Evolutionary conservation across 768 basidiomycete species (phyloP), one percentile per base, ranked within the genome.

Genomic region (Mrakia blollopis): DNA sequence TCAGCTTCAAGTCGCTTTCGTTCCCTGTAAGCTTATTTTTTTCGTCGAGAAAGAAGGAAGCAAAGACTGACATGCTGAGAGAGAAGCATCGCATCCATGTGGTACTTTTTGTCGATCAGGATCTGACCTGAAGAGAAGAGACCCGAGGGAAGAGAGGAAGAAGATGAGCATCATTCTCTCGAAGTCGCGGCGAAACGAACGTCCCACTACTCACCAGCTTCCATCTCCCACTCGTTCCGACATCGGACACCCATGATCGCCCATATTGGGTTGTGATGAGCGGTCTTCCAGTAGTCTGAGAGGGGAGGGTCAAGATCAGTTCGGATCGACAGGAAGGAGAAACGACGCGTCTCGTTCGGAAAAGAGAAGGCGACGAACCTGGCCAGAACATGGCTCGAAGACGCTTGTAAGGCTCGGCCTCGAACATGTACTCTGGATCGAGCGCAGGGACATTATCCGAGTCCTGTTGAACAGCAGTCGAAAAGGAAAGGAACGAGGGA

Each of bases 141-240:
- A 44, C 5, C 2, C 44, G 44, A 7, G 1, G 18, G 47, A 21
- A 50, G 18, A 14, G 13, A 50, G 47, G 47, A 18, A 50, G 47
- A 50, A 41, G 39, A n/a, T n/a, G n/a, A n/a, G n/a, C n/a, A n/a
- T n/a, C n/a, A n/a, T n/a, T n/a, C n/a, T n/a, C n/a, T n/a, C n/a
- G n/a, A n/a, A n/a, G n/a, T n/a, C n/a, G n/a, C n/a, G n/a, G n/a
- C n/a, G n/a, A n/a, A n/a, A n/a, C n/a, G n/a, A n/a, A n/a, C n/a
- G n/a, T n/a, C n/a, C n/a, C n/a, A n/a, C n/a, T 25, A 8, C 79
- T 86, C 85, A 13, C 85, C 85, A 14, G 86, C 85, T 72, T 86
- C 86, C 79, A 83, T 82, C 73, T 86, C 85, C 84, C 83, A 86
- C 78, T 86, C 85, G 77, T 86, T 84, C 21, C 85, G 78, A 35